These are phyloP conservation scores for Alternaria alternata DNA, from an alignment of 2,329 filamentous ascomycete genomes.

Conservation along the genomic window DNA sequence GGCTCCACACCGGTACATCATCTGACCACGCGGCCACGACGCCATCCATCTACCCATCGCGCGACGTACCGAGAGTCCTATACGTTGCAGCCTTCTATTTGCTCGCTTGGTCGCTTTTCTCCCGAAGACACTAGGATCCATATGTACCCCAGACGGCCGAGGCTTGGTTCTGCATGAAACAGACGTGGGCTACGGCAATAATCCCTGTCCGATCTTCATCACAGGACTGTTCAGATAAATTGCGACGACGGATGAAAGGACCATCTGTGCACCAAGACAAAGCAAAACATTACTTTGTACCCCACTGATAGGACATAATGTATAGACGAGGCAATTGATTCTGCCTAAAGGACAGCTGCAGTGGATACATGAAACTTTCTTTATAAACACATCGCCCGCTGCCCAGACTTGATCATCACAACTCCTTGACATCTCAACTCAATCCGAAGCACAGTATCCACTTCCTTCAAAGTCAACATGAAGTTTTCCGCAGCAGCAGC, in stretches of 20 bases:
- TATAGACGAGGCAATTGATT: conserved; percentile 31
- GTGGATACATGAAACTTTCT: conserved; percentile 11
- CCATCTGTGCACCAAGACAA: conserved; percentile 20
- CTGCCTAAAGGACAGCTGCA: conserved; percentile 41
- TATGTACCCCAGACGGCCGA: conserved; percentile 47
- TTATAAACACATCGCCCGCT: conserved; percentile 28
- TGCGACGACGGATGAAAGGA: conserved; percentile 47
- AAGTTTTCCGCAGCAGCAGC: conserved; percentile 44
- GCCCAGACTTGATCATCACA: conserved; percentile 22
- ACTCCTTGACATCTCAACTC: conserved; percentile 16
- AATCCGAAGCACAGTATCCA: conserved; percentile 6
- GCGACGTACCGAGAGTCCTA: conserved; percentile 17
- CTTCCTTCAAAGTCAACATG: conserved; percentile 28
- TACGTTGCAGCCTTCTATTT: conserved; percentile 22
- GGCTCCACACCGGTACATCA: conserved; percentile 17
- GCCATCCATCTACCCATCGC: conserved; percentile 12
- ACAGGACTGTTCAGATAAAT: conserved; percentile 38
- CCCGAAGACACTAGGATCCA: conserved; percentile 24
- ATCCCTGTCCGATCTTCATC: conserved; percentile 37
- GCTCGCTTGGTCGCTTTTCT: conserved; percentile 29
- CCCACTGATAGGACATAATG: conserved; percentile 35
- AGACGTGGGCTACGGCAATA: conserved; percentile 29
- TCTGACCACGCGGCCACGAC: conserved; percentile 20
- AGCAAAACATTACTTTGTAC: conserved; percentile 26
- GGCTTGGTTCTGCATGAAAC: conserved; percentile 29